Conservation (phyloP, 306 rosid genomes). For the Glycine tomentella region DNA sequence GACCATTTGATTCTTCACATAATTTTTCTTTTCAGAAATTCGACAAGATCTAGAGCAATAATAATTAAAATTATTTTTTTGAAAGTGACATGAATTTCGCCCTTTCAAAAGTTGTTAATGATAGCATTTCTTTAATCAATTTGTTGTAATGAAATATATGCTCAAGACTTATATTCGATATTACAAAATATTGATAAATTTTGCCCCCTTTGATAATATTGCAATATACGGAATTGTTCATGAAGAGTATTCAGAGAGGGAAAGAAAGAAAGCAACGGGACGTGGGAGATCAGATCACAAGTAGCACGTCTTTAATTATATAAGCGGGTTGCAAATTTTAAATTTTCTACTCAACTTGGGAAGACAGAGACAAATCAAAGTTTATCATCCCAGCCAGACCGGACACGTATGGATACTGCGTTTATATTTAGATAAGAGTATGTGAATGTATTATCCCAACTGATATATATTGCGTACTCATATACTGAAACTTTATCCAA, state of each 20-base stretch:
- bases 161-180: not conserved
- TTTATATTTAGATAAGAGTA: not conserved
- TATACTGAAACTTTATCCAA: not conserved
- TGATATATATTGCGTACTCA: too few species aligned
- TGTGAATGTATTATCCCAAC: not conserved
- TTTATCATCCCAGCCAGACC: not conserved
- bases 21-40: not conserved
- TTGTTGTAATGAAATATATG: not conserved
- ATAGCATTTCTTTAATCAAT: not conserved
- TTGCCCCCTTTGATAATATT: not conserved
- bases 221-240: not conserved
- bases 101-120: not conserved
- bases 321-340: not conserved
- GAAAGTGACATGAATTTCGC: not conserved
- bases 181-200: not conserved
- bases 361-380: not conserved
- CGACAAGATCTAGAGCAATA: not conserved
- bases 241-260: not conserved
- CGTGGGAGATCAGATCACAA: not conserved
- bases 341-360: not conserved
- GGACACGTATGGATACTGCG: not conserved
- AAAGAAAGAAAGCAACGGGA: not conserved
- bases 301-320: not conserved
- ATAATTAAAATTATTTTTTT: not conserved
- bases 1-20: not conserved